Base-by-base conservation (phyloP, 1,284 basidiomycete genomes). In the Ceratobasidium sp. region DNA sequence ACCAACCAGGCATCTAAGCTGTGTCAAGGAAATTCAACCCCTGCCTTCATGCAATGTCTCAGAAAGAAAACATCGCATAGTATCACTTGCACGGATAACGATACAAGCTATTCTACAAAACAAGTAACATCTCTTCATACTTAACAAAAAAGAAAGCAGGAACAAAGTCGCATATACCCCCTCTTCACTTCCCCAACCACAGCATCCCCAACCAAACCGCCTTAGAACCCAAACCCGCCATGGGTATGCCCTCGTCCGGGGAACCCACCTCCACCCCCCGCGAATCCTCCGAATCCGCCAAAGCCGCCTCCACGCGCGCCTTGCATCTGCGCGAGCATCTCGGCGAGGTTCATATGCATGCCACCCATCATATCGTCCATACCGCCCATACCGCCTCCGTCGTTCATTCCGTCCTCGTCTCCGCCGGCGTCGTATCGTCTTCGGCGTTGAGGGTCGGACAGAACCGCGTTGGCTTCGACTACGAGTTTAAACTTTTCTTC, bases 401-500 rank as follows among this genome's bases (percentile, higher is more conserved):
- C 84, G 78, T 82, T 82, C 34, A 50, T 46, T 41, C 88, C 89
- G 71, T 91, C 89, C 74, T 92, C 91, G 77, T 92, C 91, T 74
- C 90, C 91, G 45, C 91, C 91, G 78, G 87, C 77, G 77, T 93
- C 92, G 77, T 93, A 92, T 55, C 92, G 85, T 74, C 89, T 83
- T 50, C 92, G 84, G 60, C 89, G 83, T 23, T 81, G 82, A 0
- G 90, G 84, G 76, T 94, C 92, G 0, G 90, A 92, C 6, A 94
- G 86, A 0, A 94, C 89, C 9, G 86, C 85, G 76, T 94, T 84
- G 5, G 92, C 91, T 80, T 93, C 91, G 1, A 84, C 87, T 16
- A 92, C 89, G 26, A 93, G 85, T 79, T 94, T 94, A 85, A 94
- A 94, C 77, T 93, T 92, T 78, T 94, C 79, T 60, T 80, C 80